Base-by-base conservation (phyloP, 495 filamentous ascomycete genomes). In the Tirmania nivea region DNA sequence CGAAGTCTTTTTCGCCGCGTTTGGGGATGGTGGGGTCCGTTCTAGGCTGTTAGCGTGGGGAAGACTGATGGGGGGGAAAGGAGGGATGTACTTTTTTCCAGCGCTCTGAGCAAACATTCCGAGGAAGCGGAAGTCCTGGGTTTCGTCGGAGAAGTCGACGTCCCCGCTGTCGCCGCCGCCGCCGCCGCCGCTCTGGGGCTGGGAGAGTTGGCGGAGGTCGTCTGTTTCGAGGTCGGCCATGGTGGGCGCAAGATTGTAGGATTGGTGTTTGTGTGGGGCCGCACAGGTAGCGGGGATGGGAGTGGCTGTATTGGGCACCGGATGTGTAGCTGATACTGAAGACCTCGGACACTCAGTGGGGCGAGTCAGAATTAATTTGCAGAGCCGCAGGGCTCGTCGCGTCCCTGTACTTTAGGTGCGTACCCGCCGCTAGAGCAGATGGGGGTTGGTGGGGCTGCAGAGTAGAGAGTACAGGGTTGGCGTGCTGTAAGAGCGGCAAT, bases 1-100 rank as follows among this genome's bases (percentile, higher is more conserved):
- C 90, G 66, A 95, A 97, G 70, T 97, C 90, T 66, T 97, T 97
- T 63, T 90, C 84, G 50, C 90, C 90, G 54, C 83, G 82, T 56
- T 77, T 79, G 37, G 84, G 84, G 35, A 88, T 70, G 12, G 68
- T 66, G 8, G 68, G 56, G 47, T 69, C 60, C 25, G 68, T 52
- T 2, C 17, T 39, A 17, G 55, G 52, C 50, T 50, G 48, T 63
- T 54, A 52, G 31, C 3, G 39, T 20, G 19, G 35, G 31, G 12
- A 21, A 51, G 47, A 8, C 11, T 31, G 25, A 31, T 31, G 25
- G 25, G 9, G 52, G 56, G 51, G 21, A 34, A 37, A 19, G 14
- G 12, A 14, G 12, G 1, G 42, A n/a, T 5, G 1, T 47, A 47
- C 42, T 47, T n/a, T 47, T 9, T 19, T 19, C 42, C 42, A 47